phyloP scores from a whole-genome alignment of 1,284 basidiomycete species.

The Puccinia horiana region DNA sequence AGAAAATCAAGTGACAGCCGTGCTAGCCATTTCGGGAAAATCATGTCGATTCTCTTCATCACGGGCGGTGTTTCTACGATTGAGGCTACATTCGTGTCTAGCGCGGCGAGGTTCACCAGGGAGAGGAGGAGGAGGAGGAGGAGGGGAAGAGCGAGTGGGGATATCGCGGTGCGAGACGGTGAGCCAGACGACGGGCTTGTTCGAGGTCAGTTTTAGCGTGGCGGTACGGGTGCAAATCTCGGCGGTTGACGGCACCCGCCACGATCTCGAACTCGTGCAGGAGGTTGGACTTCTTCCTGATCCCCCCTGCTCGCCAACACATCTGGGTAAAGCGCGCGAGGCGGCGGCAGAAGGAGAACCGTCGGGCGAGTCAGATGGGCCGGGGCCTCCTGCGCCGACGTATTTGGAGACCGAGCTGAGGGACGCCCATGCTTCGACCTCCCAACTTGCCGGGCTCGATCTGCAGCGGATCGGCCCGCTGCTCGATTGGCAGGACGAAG shows the following conservation, averaged over 20 bases:
- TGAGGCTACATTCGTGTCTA: constrained; percentile 14
- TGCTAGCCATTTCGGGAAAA: constrained; percentile 42
- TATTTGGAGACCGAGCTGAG: constrained; percentile 20
- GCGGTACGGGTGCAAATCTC: constrained; percentile 17
- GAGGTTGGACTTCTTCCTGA: constrained; percentile 20
- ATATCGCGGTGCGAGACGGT: constrained; percentile 25
- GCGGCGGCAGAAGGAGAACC: constrained; percentile 17
- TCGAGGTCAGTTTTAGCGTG: constrained; percentile 29
- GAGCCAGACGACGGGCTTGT: constrained; percentile 27
- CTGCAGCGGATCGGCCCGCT: not conserved
- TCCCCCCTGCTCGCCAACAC: not conserved
- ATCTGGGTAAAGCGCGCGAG: constrained; percentile 30
- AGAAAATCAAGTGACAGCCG: not conserved
- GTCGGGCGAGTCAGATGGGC: not conserved
- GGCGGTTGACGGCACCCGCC: constrained; percentile 13
- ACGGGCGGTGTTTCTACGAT: constrained; percentile 30
- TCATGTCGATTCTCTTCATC: constrained; percentile 33
- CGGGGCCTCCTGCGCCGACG: constrained; percentile 19
- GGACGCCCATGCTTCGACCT: constrained; percentile 2
- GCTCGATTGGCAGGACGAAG: constrained; percentile 11
- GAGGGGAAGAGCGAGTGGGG: not conserved
- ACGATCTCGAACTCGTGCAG: constrained; percentile 6
- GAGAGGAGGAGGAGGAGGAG: not conserved
- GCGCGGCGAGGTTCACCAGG: not conserved
- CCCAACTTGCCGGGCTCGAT: not conserved